phyloP scores from a whole-genome alignment of 257 asterid species.

The Asclepias syriaca region DNA sequence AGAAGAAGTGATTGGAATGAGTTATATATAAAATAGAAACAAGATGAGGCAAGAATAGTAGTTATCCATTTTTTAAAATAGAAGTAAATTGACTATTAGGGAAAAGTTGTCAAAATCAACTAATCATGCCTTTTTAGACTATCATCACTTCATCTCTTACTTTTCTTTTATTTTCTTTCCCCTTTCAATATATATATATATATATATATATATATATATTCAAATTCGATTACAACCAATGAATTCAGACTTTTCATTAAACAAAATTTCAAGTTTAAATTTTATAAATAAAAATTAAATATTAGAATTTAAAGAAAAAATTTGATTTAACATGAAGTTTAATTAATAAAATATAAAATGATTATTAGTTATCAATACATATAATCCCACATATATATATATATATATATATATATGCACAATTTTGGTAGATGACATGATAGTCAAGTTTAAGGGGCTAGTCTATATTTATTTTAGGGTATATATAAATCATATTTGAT shows the following conservation, averaged over 20 bases:
- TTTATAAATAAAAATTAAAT: no score
- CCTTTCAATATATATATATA: not conserved
- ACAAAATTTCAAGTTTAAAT: no score
- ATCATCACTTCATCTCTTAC: not conserved
- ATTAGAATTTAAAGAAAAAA: no score
- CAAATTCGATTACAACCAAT: no score
- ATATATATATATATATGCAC: no score
- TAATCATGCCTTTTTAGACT: not conserved
- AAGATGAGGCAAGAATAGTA: not conserved
- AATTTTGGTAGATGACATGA: not conserved
- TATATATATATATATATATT: no score
- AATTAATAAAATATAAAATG: no score
- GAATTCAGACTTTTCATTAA: no score
- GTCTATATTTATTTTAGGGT: no score
- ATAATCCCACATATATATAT: no score
- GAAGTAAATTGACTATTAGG: not conserved
- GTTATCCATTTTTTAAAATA: not conserved
- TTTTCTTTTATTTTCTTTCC: not conserved
- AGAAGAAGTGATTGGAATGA: not conserved
- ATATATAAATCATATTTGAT: not conserved
- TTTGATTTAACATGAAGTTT: no score
- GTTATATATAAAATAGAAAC: not conserved
- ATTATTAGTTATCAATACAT: no score
- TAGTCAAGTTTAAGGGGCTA: conserved; percentile 2
- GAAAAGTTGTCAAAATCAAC: not conserved